phyloP scores from a whole-genome alignment of 1,284 basidiomycete genomes.

The Puccinia polysora region DNA sequence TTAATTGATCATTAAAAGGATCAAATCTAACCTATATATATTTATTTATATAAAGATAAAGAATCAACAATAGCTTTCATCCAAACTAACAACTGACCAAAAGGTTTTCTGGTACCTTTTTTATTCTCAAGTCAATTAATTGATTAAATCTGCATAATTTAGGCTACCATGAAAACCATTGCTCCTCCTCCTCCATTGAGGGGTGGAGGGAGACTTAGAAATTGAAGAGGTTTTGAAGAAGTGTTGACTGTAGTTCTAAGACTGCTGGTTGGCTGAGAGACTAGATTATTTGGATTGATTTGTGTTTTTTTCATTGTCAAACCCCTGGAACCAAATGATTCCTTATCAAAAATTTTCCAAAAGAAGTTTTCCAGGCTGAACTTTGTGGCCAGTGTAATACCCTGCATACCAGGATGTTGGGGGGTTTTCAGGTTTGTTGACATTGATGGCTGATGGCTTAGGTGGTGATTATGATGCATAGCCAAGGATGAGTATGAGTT shows the following conservation, averaged over 20 bases:
- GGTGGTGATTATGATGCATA: background rate
- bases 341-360: slow-evolving; percentile 31
- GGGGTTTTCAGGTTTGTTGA: background rate
- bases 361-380: slow-evolving; percentile 32
- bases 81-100: background rate
- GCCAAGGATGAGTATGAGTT: background rate
- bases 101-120: too few species aligned
- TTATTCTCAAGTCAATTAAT: too few species aligned
- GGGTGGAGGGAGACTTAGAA: background rate
- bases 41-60: too few species aligned
- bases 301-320: too few species aligned
- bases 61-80: background rate
- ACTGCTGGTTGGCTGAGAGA: background rate
- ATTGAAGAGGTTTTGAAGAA: background rate
- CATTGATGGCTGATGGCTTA: background rate
- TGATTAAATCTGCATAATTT: too few species aligned
- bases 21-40: background rate
- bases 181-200: slow-evolving; percentile 7
- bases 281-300: background rate
- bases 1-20: background rate
- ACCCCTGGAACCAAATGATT: slow-evolving; percentile 3
- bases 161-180: background rate
- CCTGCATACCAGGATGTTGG: slow-evolving; percentile 2
- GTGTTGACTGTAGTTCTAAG: background rate
- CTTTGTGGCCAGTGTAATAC: slow-evolving; percentile 24